A percentile compares a stretch with the other conserved stretches of the same genome.
These are phyloP conservation scores for Boletus pseudo-olivaceus DNA, from an alignment of 768 basidiomycete species.

Conservation along the genomic window DNA sequence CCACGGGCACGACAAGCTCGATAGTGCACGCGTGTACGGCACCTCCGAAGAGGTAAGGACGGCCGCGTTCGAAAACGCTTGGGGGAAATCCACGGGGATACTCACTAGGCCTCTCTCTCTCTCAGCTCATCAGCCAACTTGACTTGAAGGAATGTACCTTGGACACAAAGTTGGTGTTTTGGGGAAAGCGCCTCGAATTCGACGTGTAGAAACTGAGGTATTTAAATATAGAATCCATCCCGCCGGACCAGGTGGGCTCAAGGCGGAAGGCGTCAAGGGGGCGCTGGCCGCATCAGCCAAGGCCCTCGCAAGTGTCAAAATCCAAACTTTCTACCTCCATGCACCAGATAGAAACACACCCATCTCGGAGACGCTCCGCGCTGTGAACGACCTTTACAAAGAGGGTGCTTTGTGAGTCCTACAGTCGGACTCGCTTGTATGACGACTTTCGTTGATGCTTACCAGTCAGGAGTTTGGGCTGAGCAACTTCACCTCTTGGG, in stretches of 20 bases:
- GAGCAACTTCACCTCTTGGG: constrained; percentile 29
- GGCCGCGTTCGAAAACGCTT: background rate
- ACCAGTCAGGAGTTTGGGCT: constrained; percentile 12
- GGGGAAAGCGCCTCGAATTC: background rate
- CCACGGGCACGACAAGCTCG: constrained; percentile 14
- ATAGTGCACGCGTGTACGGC: constrained; percentile 10
- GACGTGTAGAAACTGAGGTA: background rate
- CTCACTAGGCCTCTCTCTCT: background rate
- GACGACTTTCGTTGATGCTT: background rate
- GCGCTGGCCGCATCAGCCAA: background rate
- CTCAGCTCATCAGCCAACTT: constrained; percentile 12
- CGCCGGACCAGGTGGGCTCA: background rate
- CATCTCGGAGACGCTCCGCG: constrained; percentile 45
- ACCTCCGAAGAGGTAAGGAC: constrained; percentile 12
- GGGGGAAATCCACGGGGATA: too few species aligned
- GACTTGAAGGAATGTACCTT: constrained; percentile 17
- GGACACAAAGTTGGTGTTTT: constrained; percentile 18
- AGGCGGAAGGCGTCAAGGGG: background rate
- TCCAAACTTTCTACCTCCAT: constrained; percentile 21
- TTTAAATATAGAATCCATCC: constrained; percentile 34
- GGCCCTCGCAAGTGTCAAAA: background rate
- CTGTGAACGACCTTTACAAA: constrained; percentile 46
- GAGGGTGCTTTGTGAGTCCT: constrained; percentile 46
- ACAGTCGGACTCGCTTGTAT: too few species aligned
- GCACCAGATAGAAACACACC: constrained; percentile 41